phyloP scores from a whole-genome alignment of 345 rosid genomes.

The Citrus maxima region DNA sequence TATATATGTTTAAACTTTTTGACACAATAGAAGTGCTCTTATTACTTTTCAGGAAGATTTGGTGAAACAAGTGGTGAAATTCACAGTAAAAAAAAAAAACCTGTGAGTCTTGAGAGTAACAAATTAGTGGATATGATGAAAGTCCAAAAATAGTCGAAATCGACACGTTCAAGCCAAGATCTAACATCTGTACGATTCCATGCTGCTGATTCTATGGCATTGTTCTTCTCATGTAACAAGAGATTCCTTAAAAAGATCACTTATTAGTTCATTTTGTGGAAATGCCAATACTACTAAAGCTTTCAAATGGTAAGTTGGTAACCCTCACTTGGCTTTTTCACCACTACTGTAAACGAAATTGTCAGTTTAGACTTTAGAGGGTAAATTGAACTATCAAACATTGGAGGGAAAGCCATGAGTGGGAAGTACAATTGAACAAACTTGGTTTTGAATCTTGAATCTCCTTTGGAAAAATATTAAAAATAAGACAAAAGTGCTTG shows the following conservation, averaged over 20 bases:
- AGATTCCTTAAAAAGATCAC: too few relatives aligned
- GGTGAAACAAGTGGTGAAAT: slow-evolving; percentile 1
- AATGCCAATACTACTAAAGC: too few relatives aligned
- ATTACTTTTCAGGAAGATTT: slow-evolving; percentile 28
- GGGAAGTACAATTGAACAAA: neutral
- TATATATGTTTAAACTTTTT: neutral
- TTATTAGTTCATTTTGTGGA: too few relatives aligned
- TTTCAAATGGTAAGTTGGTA: too few relatives aligned
- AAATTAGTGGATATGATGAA: slow-evolving; percentile 29
- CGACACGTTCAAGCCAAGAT: slow-evolving; percentile 46
- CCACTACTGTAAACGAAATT: neutral
- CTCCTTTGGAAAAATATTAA: neutral
- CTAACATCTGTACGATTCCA: slow-evolving; percentile 36
- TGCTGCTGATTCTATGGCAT: slow-evolving; percentile 26
- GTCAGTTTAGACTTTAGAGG: neutral
- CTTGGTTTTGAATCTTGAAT: neutral
- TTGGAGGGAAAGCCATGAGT: neutral
- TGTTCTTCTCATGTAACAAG: slow-evolving; percentile 16
- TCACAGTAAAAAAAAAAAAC: neutral
- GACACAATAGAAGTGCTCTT: neutral
- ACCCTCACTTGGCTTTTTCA: too few relatives aligned
- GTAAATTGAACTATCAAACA: neutral
- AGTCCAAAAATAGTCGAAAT: slow-evolving; percentile 55
- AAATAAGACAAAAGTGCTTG: too few relatives aligned
- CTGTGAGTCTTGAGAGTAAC: slow-evolving; percentile 9